Base-by-base conservation (phyloP, 352 stramenopile species). In the Globisporangium orthogonon region DNA sequence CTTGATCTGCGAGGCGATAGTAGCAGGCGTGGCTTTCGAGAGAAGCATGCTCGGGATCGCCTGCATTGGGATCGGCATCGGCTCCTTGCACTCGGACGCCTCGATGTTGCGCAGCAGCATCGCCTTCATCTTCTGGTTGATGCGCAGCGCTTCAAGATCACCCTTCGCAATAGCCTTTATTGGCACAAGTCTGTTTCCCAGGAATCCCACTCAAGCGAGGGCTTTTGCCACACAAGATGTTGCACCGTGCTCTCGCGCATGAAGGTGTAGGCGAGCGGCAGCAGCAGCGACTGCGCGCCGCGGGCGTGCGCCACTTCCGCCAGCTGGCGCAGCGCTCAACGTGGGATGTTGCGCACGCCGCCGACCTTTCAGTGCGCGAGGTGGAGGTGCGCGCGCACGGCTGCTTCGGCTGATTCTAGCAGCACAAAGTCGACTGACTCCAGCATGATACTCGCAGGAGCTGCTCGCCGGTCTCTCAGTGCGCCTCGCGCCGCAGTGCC, bases 1-100 rank as follows among this genome's bases (percentile, higher is more conserved):
- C 66, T 92, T 96, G 52, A 76, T 78, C 58, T 92, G 75, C 14
- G 70, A 76, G 15, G 71, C 58, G 44, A 92, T 86, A 2, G 76
- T 91, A 45, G 83, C 75, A 4, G 89, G 78, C 55, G 95, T 98
- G 13, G 89, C 92, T 71, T 98, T 98, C 29, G 83, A 96, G 14
- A 81, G 71, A 9, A 98, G 60, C 54, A 98, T 62, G 43, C 83
- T 84, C 37, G 95, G 94, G 51, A 98, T 96, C 18, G 91, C 81
- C 69, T 98, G 92, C 97, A 99, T 99, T 73, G 99, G 98, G 64
- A 99, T 98, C 3, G 97, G 80, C 46, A 97, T 99, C 3, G 98
- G 98, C 66, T 99, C 97, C 65, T 98, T 98, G 90, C 98, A 99
- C 62, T 92, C 81, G 29, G 86, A 95, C 7, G 67, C 71, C 52